phyloP scores from a whole-genome alignment of 768 basidiomycete genomes.

The Russula olivacea region DNA sequence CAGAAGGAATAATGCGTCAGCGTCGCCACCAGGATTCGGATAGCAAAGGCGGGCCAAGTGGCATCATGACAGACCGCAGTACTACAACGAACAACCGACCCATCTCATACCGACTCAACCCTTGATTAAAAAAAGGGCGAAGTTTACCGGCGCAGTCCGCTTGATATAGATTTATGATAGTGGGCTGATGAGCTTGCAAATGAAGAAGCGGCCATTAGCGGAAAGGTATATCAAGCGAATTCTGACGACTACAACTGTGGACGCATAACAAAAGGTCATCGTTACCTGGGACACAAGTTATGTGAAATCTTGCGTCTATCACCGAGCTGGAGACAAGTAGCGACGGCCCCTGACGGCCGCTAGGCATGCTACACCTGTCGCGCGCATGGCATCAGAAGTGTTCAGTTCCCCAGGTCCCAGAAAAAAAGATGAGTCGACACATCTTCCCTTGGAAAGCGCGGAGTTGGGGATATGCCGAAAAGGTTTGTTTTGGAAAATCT shows the following conservation, averaged over 20 bases:
- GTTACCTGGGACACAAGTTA: not conserved
- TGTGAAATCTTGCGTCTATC: not conserved
- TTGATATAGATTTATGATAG: not conserved
- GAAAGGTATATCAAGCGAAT: not conserved
- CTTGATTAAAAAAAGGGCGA: not conserved
- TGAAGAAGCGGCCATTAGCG: not conserved
- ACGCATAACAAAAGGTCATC: not conserved
- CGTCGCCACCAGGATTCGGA: not conserved
- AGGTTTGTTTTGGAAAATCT: not conserved
- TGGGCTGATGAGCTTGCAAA: not conserved
- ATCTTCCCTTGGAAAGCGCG: not conserved
- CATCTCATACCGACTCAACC: not conserved
- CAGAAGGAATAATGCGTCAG: not conserved
- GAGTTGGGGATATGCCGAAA: not conserved
- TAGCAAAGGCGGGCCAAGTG: not conserved
- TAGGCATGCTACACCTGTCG: not conserved
- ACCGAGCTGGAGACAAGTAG: slow-evolving; percentile 3
- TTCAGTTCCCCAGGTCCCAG: not conserved
- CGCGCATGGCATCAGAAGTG: not conserved
- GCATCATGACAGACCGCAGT: not conserved
- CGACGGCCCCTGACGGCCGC: slow-evolving; percentile 15
- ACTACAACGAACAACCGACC: not conserved
- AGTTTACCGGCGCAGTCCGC: no score
- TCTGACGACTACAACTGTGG: not conserved
- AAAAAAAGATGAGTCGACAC: not conserved